A percentile compares a stretch with the other conserved stretches of the same genome.
Conservation (phyloP, 208 protist genomes). For the Leishmania guyanensis region DNA sequence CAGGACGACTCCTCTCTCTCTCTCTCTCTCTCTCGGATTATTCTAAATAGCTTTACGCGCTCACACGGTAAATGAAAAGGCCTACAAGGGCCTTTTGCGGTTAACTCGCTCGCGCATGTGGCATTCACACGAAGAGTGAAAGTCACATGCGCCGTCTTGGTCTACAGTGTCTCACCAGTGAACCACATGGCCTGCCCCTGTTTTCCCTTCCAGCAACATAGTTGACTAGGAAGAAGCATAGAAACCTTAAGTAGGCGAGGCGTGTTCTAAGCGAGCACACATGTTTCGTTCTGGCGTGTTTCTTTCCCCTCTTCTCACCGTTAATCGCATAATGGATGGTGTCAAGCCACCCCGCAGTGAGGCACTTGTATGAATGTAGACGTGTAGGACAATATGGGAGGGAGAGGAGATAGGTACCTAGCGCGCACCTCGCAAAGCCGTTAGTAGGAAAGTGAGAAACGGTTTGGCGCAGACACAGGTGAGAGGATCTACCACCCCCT, state of each 20-base stretch:
- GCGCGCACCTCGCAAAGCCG: background rate
- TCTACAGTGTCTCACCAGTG: background rate
- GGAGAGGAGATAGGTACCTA: background rate
- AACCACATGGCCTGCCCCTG: background rate
- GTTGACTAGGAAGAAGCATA: background rate
- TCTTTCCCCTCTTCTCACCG: background rate
- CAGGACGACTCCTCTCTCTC: background rate
- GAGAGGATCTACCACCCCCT: background rate
- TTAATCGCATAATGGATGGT: background rate
- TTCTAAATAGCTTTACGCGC: background rate
- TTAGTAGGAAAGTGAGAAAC: background rate
- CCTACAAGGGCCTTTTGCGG: background rate
- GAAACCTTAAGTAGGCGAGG: background rate
- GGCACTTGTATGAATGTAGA: background rate
- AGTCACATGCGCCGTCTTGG: background rate
- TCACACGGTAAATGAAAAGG: background rate
- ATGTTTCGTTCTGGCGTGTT: background rate
- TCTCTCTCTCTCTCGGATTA: background rate
- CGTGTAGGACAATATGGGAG: background rate
- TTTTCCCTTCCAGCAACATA: background rate
- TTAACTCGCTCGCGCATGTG: background rate
- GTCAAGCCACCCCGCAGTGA: background rate
- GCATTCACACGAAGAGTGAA: background rate
- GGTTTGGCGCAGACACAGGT: background rate
- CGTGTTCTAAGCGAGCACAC: background rate